phyloP scores from a whole-genome alignment of 257 asterid genomes.

The Solanum megistacrolobum region DNA sequence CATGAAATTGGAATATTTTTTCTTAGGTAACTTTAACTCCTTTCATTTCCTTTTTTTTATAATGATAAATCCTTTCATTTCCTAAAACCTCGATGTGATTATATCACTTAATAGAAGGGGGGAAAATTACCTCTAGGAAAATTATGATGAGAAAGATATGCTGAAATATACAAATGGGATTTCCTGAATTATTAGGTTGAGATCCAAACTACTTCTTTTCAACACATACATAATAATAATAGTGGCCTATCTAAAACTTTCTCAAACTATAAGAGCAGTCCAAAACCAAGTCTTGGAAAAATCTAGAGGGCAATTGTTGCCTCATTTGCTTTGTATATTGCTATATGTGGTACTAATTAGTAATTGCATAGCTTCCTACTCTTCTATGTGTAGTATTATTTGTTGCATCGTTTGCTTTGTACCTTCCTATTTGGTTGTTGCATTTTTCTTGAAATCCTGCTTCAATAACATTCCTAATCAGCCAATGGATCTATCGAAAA shows the following conservation, averaged over 20 bases:
- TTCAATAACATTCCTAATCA: neutral
- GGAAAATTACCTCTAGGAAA: neutral
- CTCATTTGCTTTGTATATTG: neutral
- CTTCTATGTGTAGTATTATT: neutral
- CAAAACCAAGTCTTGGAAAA: neutral
- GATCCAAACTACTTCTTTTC: neutral
- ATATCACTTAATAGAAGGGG: neutral
- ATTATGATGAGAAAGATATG: neutral
- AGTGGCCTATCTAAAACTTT: neutral
- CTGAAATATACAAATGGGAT: neutral
- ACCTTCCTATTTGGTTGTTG: neutral
- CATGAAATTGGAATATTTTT: neutral
- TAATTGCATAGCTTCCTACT: neutral
- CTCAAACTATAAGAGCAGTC: neutral
- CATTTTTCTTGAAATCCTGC: neutral
- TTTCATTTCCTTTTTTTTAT: neutral
- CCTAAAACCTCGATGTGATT: neutral
- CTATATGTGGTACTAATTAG: neutral
- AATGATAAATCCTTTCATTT: neutral
- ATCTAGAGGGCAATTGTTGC: neutral
- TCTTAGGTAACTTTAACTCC: neutral
- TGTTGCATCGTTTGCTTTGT: neutral
- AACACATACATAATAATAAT: neutral
- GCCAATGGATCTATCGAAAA: neutral
- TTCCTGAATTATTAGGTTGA: neutral